A percentile compares a stretch with the other conserved stretches of the same genome.
phyloP scores from a whole-genome alignment of 768 basidiomycete genomes.

The Pulveroboletus sp. region DNA sequence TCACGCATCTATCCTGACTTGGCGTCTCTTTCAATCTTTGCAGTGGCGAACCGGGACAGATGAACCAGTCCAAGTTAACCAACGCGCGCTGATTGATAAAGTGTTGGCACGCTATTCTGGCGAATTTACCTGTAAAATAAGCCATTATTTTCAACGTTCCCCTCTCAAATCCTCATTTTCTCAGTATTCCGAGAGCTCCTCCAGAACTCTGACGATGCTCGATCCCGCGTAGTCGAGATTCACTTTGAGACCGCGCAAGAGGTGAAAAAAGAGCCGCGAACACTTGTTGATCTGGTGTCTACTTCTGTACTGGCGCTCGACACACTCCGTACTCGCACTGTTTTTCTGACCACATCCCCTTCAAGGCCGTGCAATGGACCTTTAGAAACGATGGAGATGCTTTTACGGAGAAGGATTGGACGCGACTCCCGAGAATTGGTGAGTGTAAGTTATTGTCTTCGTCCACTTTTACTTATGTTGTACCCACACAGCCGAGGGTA shows the following conservation, averaged over 20 bases:
- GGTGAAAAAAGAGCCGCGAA: background rate
- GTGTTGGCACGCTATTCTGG: constrained; percentile 91
- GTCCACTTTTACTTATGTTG: background rate
- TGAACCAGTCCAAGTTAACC: constrained; percentile 76
- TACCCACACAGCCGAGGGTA: constrained; percentile 71
- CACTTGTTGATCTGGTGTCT: constrained; percentile 50
- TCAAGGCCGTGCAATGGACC: constrained; percentile 72
- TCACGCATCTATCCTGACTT: background rate
- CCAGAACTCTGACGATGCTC: constrained; percentile 96
- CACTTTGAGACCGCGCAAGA: constrained; percentile 61
- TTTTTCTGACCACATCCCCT: background rate
- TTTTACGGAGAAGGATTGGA: constrained; percentile 88
- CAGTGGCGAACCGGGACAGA: background rate
- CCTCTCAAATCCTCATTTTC: background rate
- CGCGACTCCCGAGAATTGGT: constrained; percentile 86
- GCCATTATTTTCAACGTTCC: background rate
- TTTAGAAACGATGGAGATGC: constrained; percentile 84
- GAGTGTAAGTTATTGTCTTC: constrained; percentile 5
- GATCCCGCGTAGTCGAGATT: constrained; percentile 70
- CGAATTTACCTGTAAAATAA: constrained; percentile 87
- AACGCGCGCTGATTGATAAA: constrained; percentile 92
- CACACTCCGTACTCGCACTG: background rate
- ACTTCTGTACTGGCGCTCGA: constrained; percentile 39
- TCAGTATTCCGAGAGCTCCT: constrained; percentile 77
- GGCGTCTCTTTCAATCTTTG: background rate